Evolutionary conservation across 495 filamentous ascomycete genomes (phyloP), one percentile per base, ranked within the genome.

Genomic region (Tuber magnatum): DNA sequence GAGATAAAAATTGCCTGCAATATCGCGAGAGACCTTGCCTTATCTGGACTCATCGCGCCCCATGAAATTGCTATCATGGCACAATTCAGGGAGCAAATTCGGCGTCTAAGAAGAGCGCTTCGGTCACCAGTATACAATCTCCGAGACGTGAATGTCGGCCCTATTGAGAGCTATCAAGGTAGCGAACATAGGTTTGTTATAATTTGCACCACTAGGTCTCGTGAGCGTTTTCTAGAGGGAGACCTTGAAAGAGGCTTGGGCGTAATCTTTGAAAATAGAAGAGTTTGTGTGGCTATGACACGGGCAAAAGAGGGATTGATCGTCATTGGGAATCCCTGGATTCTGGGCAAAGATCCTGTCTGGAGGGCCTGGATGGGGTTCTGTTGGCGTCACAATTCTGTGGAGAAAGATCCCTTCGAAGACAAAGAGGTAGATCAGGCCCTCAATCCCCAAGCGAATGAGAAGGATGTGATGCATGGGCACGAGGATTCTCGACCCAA

Each of bases 161-260:
- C 88, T 5, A 84, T 87, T 38, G 88, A 89, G 77, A 87, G 86
- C n/a, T 89, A 86, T 73, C 88, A 89, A 75, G 88, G 88, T 0
- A 80, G 87, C 39, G 88, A 89, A 78, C 84, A 84, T 43, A 81
- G 84, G 18, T 84, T 88, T 32, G 88, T 89, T 32, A 87, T 89
- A 72, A 76, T 89, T 28, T 89, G 88, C 76, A 88, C 87, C 2
- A 89, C 88, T 61, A 78, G 88, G 43, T 84, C 85, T 3, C 77
- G 86, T 38, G 76, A 76, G n/a, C 78, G 85, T 10, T 89, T 88
- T 76, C 81, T 89, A 4, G 80, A 82, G 20, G 80, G 82, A 39
- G 88, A 89, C 80, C 56, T 74, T 20, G 78, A 81, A 12, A 82
- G 83, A 46, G 86, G 86, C n/a, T 81, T 86, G 75, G 88, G 88